Evolutionary conservation across 2,329 filamentous ascomycete genomes (phyloP).

Genomic region (Cordyceps pruinosa): DNA sequence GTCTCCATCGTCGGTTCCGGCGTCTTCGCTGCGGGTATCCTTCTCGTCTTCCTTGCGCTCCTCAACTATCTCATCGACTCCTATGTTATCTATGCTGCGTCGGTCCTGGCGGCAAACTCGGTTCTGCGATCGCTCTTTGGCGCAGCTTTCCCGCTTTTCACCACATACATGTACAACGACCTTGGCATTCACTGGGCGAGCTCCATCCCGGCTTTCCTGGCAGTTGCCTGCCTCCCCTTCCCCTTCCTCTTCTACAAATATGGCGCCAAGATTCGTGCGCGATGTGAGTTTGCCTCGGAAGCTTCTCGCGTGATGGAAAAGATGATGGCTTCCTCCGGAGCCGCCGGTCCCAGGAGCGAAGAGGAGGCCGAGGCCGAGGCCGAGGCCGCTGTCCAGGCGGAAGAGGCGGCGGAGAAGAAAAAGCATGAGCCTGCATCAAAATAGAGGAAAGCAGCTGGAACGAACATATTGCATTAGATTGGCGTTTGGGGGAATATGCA

Average conservation of each 20-base stretch:
- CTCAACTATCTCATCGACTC: constrained; percentile 64
- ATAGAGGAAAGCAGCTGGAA: neutral
- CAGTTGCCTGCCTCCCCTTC: constrained; percentile 63
- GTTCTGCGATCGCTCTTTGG: constrained; percentile 67
- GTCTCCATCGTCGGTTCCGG: constrained; percentile 39
- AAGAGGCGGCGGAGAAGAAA: neutral
- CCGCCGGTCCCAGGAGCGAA: constrained; percentile 13
- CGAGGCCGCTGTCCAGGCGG: neutral
- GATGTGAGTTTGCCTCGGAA: constrained; percentile 64
- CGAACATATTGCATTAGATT: neutral
- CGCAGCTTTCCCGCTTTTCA: constrained; percentile 67
- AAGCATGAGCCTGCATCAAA: neutral
- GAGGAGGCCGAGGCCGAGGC: constrained; percentile 6
- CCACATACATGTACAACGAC: constrained; percentile 48
- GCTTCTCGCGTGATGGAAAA: constrained; percentile 52
- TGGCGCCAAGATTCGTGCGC: constrained; percentile 53
- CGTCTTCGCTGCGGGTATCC: constrained; percentile 49
- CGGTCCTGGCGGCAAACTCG: constrained; percentile 64
- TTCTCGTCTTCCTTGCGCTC: constrained; percentile 59
- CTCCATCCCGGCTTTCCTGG: constrained; percentile 66
- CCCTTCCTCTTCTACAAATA: constrained; percentile 73
- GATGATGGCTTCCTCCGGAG: neutral
- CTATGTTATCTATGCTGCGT: constrained; percentile 71
- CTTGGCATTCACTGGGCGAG: constrained; percentile 72
- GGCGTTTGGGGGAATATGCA: neutral